Percentiles rank a stretch among this genome's conserved stretches.
phyloP scores from a whole-genome alignment of 768 basidiomycete genomes.

The Termitomyces eurrhizus region DNA sequence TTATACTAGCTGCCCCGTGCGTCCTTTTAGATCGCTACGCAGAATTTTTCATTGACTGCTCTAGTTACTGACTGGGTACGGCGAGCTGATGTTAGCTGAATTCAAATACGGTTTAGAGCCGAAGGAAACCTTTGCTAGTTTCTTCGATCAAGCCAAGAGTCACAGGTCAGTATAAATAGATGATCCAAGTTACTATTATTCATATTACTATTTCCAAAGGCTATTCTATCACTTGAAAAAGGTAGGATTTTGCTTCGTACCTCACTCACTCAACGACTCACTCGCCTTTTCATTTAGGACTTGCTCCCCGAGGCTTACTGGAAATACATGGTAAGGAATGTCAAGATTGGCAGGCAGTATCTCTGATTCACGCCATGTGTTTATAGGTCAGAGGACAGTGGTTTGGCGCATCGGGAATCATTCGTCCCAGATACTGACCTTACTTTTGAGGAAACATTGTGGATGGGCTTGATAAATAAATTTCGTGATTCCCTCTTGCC shows the following conservation, averaged over 20 bases:
- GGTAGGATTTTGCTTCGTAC: conserved; percentile 29
- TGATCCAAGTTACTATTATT: background rate
- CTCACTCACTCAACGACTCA: background rate
- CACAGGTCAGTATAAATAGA: conserved; percentile 47
- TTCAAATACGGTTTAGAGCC: conserved; percentile 91
- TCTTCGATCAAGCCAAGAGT: conserved; percentile 74
- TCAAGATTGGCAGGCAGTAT: background rate
- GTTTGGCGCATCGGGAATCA: conserved; percentile 36
- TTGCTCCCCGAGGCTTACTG: conserved; percentile 78
- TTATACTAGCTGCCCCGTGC: conserved; percentile 83
- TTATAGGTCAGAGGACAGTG: conserved; percentile 39
- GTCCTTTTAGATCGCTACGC: conserved; percentile 22
- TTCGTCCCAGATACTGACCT: conserved; percentile 25
- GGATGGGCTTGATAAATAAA: background rate
- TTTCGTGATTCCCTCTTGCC: background rate
- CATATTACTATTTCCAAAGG: conserved; percentile 26
- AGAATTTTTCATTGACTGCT: conserved; percentile 1
- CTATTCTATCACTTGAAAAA: conserved; percentile 89
- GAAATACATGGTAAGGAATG: conserved; percentile 57
- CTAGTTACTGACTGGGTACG: conserved; percentile 78
- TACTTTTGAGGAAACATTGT: background rate
- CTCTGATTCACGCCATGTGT: conserved; percentile 10
- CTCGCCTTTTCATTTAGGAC: conserved; percentile 31
- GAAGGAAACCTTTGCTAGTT: conserved; percentile 74
- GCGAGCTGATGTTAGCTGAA: conserved; percentile 82